Evolutionary conservation across 441 rosid species (phyloP).

Genomic region (Flueggea neowawraea): DNA sequence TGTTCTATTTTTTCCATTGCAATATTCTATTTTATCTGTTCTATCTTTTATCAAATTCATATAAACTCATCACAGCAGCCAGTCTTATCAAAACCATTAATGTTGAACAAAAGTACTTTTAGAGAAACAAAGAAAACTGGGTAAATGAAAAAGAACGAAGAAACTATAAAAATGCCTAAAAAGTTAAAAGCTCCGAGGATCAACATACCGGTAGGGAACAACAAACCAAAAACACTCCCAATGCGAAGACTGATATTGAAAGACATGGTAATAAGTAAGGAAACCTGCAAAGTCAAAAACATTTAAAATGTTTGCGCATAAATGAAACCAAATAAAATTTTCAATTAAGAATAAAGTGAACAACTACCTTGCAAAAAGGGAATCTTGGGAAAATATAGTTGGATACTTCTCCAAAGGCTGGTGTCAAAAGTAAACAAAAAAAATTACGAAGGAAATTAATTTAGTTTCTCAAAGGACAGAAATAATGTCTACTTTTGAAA

Average conservation of each 20-base stretch:
- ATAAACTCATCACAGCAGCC: too few relatives aligned
- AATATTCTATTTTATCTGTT: too few relatives aligned
- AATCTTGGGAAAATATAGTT: slow-evolving; percentile 23
- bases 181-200: too few relatives aligned
- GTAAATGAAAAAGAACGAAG: too few relatives aligned
- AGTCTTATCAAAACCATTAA: too few relatives aligned
- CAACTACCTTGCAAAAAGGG: slow-evolving; percentile 34
- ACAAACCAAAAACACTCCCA: slow-evolving; percentile 24
- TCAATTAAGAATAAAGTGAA: neutral
- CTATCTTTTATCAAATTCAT: too few relatives aligned
- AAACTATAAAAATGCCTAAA: too few relatives aligned
- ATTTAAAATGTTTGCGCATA: slow-evolving; percentile 9
- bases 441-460: neutral
- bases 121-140: too few relatives aligned
- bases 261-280: slow-evolving; percentile 54
- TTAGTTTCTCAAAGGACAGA: too few relatives aligned
- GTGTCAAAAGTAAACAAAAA: slow-evolving; percentile 1
- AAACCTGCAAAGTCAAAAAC: slow-evolving; percentile 31
- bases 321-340: neutral
- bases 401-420: slow-evolving; percentile 42
- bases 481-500: too few relatives aligned
- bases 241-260: slow-evolving; percentile 37
- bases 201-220: slow-evolving; percentile 39
- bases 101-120: too few relatives aligned
- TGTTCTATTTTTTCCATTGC: too few relatives aligned